These are phyloP conservation scores for Euphrasia arctica DNA, from an alignment of 305 asterid genomes.

Conservation along the genomic window DNA sequence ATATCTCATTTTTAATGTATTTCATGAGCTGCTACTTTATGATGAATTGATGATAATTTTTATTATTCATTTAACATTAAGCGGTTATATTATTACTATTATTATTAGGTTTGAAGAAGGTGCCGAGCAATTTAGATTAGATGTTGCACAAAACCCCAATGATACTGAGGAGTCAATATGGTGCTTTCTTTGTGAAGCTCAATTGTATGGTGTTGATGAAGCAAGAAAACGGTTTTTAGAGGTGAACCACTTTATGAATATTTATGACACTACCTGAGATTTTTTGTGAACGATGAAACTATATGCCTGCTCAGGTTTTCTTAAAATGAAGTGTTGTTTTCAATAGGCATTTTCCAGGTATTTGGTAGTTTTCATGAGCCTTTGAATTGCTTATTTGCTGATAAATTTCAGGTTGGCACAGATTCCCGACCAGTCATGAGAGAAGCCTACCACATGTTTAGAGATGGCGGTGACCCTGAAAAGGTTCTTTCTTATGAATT, in stretches of 20 bases:
- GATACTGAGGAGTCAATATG: constrained; percentile 97
- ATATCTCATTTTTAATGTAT: not conserved
- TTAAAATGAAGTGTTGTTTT: not conserved
- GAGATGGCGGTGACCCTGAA: constrained; percentile 81
- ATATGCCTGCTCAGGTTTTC: not conserved
- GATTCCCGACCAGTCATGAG: constrained; percentile 80
- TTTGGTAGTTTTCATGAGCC: constrained; percentile 5
- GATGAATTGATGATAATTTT: not conserved
- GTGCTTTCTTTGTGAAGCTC: constrained; percentile 97
- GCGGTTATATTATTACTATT: constrained; percentile 3
- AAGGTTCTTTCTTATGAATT: constrained; percentile 42
- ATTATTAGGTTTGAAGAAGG: constrained; percentile 67
- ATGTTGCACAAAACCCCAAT: constrained; percentile 87
- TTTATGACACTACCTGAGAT: not conserved
- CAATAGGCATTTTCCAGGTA: not conserved
- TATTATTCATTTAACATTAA: constrained; percentile 5
- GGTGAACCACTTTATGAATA: constrained; percentile 32
- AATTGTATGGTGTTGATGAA: constrained; percentile 67
- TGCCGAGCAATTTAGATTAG: constrained; percentile 75
- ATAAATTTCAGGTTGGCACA: constrained; percentile 54
- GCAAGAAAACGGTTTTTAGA: constrained; percentile 73
- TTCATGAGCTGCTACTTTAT: not conserved
- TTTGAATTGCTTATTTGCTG: constrained; percentile 22
- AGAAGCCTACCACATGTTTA: constrained; percentile 63
- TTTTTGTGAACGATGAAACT: not conserved